Conservation (phyloP, 345 rosid genomes). For the Moricandia arvensis region DNA sequence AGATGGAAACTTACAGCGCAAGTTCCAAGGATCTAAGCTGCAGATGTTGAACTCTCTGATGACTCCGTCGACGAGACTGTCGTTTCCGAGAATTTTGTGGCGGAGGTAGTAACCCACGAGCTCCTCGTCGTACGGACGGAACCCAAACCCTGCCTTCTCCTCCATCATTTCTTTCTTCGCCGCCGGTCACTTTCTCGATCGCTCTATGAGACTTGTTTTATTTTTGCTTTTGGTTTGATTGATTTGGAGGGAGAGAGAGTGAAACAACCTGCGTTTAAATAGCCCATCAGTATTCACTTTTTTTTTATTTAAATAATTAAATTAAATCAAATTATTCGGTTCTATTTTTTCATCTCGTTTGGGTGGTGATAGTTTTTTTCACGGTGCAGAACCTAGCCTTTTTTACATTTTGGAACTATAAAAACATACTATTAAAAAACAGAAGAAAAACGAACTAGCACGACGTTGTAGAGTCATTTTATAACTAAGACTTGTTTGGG, state of each 20-base stretch:
- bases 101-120: slow-evolving; percentile 43
- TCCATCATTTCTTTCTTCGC: background rate
- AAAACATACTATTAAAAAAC: too few species aligned
- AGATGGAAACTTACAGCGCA: slow-evolving; percentile 34
- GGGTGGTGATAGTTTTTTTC: background rate
- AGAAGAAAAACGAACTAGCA: too few species aligned
- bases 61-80: background rate
- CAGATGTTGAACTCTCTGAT: slow-evolving; percentile 44
- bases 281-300: background rate
- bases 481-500: too few species aligned
- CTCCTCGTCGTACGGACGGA: slow-evolving; percentile 53
- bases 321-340: background rate
- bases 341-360: background rate
- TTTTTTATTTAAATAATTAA: background rate
- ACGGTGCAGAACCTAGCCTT: background rate
- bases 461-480: too few species aligned
- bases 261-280: background rate
- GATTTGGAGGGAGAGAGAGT: too few species aligned
- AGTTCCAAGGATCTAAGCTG: slow-evolving; percentile 49
- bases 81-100: slow-evolving; percentile 35
- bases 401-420: background rate
- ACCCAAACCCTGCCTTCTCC: slow-evolving; percentile 33
- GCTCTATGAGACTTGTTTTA: too few species aligned
- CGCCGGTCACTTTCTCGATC: too few species aligned
- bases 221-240: too few species aligned